Percentiles rank a stretch among this genome's conserved stretches.
phyloP scores from a whole-genome alignment of 148 eudicot species.

The Spergularia bocconei region DNA sequence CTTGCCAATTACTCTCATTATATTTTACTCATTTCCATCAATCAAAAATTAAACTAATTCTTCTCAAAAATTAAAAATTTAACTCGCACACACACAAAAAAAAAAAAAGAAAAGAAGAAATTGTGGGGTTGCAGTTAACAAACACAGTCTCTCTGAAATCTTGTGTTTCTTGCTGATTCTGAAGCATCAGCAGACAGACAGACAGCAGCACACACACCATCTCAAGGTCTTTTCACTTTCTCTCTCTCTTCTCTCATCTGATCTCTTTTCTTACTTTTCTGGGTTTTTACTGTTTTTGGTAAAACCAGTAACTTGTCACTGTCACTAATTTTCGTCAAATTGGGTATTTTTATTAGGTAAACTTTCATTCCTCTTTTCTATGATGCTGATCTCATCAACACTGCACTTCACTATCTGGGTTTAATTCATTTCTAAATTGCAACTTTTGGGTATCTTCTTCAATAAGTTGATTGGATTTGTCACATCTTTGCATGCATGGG shows the following conservation, averaged over 20 bases:
- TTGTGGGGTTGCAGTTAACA: not conserved
- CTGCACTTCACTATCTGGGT: constrained; percentile 25
- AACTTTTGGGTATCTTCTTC: constrained; percentile 26
- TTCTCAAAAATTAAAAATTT: too few species aligned
- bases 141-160: not conserved
- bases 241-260: constrained; percentile 8
- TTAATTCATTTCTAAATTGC: constrained; percentile 17
- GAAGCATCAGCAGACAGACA: constrained; percentile 1
- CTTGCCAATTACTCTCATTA: too few species aligned
- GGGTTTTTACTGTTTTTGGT: constrained; percentile 13
- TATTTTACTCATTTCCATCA: too few species aligned
- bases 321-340: not conserved
- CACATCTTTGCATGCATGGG: constrained; percentile 58
- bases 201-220: constrained; percentile 6
- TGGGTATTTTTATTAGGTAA: not conserved
- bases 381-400: constrained; percentile 15
- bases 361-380: not conserved
- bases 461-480: constrained; percentile 37
- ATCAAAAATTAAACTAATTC: too few species aligned
- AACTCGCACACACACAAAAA: too few species aligned
- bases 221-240: constrained; percentile 15
- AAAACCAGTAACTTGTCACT: not conserved
- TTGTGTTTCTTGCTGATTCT: not conserved
- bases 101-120: not conserved
- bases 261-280: not conserved